phyloP scores from a whole-genome alignment of 306 rosid genomes.

The Hippophae rhamnoides region DNA sequence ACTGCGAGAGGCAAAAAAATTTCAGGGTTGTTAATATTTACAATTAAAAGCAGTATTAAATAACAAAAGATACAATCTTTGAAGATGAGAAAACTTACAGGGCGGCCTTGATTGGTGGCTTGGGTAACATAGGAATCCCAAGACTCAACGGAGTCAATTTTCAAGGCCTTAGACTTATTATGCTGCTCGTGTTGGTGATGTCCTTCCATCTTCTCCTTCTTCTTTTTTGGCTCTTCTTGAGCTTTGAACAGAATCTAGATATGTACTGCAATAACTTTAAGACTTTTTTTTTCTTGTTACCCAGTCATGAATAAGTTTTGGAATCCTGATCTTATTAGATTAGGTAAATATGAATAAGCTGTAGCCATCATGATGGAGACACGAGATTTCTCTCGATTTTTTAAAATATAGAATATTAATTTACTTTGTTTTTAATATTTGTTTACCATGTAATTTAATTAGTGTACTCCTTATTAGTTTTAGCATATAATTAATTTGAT shows the following conservation, averaged over 20 bases:
- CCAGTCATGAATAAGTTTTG: background rate
- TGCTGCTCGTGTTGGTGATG: slow-evolving; percentile 26
- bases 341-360: background rate
- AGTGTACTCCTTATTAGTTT: no score
- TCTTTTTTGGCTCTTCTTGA: background rate
- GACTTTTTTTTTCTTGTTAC: no score
- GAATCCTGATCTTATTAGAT: background rate
- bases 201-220: slow-evolving; percentile 22
- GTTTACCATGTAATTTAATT: no score
- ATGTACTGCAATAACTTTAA: background rate
- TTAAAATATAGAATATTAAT: no score
- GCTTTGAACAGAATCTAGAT: background rate
- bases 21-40: background rate
- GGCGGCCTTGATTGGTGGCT: slow-evolving; percentile 49
- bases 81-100: slow-evolving; percentile 32
- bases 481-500: no score
- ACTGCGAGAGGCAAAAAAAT: no score
- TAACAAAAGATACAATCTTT: background rate
- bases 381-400: no score
- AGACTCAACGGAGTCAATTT: slow-evolving; percentile 56
- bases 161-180: slow-evolving; percentile 37
- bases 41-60: background rate
- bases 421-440: no score
- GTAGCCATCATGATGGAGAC: background rate
- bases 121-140: slow-evolving; percentile 49